phyloP scores from a whole-genome alignment of 2,329 filamentous ascomycete genomes.

The Trichothecium sympodiale region DNA sequence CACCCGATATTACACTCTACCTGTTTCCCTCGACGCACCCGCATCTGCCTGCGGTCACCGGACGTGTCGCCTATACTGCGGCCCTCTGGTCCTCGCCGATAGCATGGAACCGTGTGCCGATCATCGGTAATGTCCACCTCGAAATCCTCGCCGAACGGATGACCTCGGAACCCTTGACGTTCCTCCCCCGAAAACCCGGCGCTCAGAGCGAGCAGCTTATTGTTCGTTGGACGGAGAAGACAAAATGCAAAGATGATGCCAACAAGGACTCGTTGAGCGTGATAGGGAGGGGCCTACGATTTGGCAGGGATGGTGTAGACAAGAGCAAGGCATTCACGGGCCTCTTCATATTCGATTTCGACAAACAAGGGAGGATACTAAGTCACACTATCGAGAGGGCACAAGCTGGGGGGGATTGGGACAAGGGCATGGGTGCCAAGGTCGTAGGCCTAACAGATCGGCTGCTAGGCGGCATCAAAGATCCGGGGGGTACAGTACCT shows the following conservation, averaged over 20 bases:
- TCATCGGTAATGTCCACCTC: constrained; percentile 81
- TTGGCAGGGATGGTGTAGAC: constrained; percentile 23
- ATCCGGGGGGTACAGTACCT: constrained; percentile 19
- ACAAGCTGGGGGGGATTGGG: constrained; percentile 73
- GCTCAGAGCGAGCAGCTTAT: constrained; percentile 68
- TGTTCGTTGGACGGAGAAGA: constrained; percentile 67
- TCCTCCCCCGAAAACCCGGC: constrained; percentile 37
- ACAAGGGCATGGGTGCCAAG: constrained; percentile 66
- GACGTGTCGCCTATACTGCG: constrained; percentile 80
- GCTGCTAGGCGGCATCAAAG: constrained; percentile 65
- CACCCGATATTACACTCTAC: constrained; percentile 60
- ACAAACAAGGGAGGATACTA: constrained; percentile 69
- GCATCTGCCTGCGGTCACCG: constrained; percentile 84
- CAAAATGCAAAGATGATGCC: constrained; percentile 9
- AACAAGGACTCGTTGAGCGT: constrained; percentile 10
- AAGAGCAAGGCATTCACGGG: constrained; percentile 74
- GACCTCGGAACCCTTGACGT: constrained; percentile 45
- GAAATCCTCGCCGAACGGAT: constrained; percentile 87
- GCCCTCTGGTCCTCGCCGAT: constrained; percentile 94
- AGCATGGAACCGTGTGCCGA: constrained; percentile 86
- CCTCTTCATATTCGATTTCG: constrained; percentile 92
- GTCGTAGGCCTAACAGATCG: constrained; percentile 92
- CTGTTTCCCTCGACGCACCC: constrained; percentile 70
- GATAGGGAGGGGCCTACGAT: constrained; percentile 12
- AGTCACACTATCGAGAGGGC: constrained; percentile 92